Evolutionary conservation across 2,329 filamentous ascomycete genomes (phyloP), one percentile per base, ranked within the genome.

Genomic region (Xylariaceae sp.): DNA sequence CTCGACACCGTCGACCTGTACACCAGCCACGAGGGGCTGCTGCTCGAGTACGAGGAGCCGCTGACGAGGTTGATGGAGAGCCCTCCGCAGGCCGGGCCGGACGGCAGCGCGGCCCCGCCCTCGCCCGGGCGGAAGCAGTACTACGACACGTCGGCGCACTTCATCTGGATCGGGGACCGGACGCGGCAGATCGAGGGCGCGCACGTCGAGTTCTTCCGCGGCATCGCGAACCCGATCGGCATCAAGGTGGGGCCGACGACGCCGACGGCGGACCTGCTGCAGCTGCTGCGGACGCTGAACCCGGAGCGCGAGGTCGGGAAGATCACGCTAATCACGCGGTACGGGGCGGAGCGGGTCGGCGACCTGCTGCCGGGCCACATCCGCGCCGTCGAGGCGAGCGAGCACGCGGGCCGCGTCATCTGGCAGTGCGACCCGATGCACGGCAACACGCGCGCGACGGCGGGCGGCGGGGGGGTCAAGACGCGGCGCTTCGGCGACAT

Each of bases 391-490:
- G 83, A 92, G 58, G 71, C 71, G 49, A 89, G 83, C 37, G 87
- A 80, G 60, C 78, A 77, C 59, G 58, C 59, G 29, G 59, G 67
- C 32, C 63, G 60, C 15, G 87, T 94, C 4, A 86, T 95, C 49
- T 96, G 90, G 90, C 92, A 96, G 64, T 96, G 90, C 63, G 92
- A 98, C 61, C 92, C 92, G 15, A 98, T 98, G 92, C 92, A 98
- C 63, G 92, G 92, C 42, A 83, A 83, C 61, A 82, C 77, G 23
- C 64, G 70, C 27, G 72, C 75, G 14, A 90, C 85, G 9, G 8
- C 21, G 8, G 12, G 12, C 0, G 72, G 76, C 0, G 66, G 74
- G 0, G 88, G 88, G 17, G 77, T 95, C 64, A 98, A 98, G 69
- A 98, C 92, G 2, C 77, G 92, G 12, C 81, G 83, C 35, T 98